Evolutionary conservation across 441 rosid genomes (phyloP).

Genomic region (Eutrema salsugineum): DNA sequence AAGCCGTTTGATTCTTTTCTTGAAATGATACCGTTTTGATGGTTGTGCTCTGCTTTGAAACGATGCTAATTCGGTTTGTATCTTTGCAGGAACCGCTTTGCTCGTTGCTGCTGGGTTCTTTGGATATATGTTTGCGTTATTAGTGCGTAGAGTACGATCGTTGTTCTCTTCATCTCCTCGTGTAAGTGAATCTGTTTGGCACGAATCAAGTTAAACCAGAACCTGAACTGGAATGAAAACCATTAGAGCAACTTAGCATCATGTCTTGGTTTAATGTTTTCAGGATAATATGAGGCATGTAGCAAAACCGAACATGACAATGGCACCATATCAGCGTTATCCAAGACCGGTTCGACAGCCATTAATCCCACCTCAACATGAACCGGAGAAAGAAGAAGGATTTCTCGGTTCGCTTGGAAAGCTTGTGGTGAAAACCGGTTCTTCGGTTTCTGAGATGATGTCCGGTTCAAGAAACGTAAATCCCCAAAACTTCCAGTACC

Average conservation of each 20-base stretch:
- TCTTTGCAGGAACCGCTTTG: conserved; percentile 60
- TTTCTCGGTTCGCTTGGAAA: conserved; percentile 69
- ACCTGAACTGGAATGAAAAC: not conserved
- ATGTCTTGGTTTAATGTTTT: not conserved
- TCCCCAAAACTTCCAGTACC: conserved; percentile 42
- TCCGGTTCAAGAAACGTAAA: conserved; percentile 54
- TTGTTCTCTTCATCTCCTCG: conserved; percentile 49
- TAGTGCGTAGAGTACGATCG: conserved; percentile 59
- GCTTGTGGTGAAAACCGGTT: conserved; percentile 63
- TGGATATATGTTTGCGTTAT: conserved; percentile 86
- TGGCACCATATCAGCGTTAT: conserved; percentile 73
- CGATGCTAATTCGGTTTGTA: not conserved
- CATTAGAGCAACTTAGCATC: not conserved
- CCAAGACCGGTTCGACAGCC: conserved; percentile 63
- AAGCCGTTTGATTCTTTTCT: not conserved
- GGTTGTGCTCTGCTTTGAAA: not conserved
- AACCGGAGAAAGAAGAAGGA: conserved; percentile 69
- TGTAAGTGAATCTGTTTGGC: conserved; percentile 40
- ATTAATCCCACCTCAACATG: conserved; percentile 63
- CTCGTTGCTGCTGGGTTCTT: conserved; percentile 77
- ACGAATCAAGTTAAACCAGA: not conserved
- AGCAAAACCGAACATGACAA: conserved; percentile 36
- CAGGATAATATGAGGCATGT: conserved; percentile 47
- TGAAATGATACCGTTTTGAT: not conserved
- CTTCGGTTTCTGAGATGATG: conserved; percentile 56